These are phyloP conservation scores for Fusarium domesticum DNA, from an alignment of 2,329 filamentous ascomycete genomes.

Conservation along the genomic window DNA sequence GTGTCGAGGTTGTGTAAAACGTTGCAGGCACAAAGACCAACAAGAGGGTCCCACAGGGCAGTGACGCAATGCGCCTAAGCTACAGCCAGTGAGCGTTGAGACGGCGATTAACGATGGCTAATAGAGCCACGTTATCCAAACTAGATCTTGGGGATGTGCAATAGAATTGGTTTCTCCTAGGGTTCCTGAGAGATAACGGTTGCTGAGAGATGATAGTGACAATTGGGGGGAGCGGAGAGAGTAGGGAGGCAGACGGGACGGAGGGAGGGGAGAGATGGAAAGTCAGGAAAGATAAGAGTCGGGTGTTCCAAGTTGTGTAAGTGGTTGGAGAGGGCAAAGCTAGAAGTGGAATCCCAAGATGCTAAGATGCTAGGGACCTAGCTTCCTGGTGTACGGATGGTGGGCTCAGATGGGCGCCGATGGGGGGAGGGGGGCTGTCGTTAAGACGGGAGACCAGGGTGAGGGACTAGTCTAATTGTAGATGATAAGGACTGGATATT, in stretches of 20 bases:
- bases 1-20: conserved; percentile 1
- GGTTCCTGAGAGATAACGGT: conserved; percentile 21
- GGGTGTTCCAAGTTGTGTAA: conserved; percentile 24
- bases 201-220: conserved; percentile 28
- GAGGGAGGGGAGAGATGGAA: conserved; percentile 16
- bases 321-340: conserved; percentile 24
- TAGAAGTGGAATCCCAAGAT: conserved; percentile 29
- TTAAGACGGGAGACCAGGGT: conserved; percentile 23
- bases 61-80: conserved; percentile 31
- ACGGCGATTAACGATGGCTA: conserved; percentile 26
- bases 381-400: conserved; percentile 23
- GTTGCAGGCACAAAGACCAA: conserved; percentile 12
- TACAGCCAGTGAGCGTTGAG: conserved; percentile 28
- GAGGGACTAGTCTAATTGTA: background rate
- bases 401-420: conserved; percentile 32
- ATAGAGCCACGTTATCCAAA: conserved; percentile 32
- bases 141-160: conserved; percentile 9
- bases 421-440: conserved; percentile 22
- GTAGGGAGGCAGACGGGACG: conserved; percentile 10
- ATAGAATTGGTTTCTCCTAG: conserved; percentile 10
- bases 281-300: conserved; percentile 24
- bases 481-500: conserved; percentile 28
- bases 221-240: conserved; percentile 31
- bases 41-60: conserved; percentile 26
- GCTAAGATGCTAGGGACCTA: conserved; percentile 27